Evolutionary conservation across 305 asterid species (phyloP).

Genomic region (Fraxinus floribunda): DNA sequence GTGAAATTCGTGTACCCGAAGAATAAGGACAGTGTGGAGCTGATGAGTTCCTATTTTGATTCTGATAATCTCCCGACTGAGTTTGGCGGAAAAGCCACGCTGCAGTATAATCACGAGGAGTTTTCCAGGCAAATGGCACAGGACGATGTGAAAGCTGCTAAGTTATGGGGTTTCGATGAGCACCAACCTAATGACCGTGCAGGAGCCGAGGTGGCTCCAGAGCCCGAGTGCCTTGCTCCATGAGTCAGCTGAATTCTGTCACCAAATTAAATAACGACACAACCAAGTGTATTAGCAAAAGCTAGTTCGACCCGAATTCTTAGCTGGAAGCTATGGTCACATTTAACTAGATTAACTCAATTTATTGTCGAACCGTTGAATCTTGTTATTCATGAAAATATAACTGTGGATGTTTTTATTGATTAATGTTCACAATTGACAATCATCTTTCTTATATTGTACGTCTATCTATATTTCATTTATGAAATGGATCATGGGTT

Average conservation of each 20-base stretch:
- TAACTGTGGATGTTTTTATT: not conserved
- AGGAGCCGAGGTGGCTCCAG: slow-evolving; percentile 64
- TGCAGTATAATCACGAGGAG: slow-evolving; percentile 80
- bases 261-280: not conserved
- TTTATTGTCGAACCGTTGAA: not conserved
- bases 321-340: not conserved
- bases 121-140: slow-evolving; percentile 81
- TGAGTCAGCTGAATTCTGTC: slow-evolving; percentile 31
- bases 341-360: not conserved
- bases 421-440: not conserved
- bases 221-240: slow-evolving; percentile 38
- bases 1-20: slow-evolving; percentile 91
- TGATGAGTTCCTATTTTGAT: slow-evolving; percentile 72
- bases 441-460: not conserved
- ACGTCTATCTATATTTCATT: not conserved
- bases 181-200: slow-evolving; percentile 35
- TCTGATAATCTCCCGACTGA: slow-evolving; percentile 84
- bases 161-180: slow-evolving; percentile 70
- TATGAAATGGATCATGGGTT: not conserved
- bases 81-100: slow-evolving; percentile 80
- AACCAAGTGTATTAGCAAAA: not conserved
- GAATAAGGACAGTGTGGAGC: slow-evolving; percentile 83
- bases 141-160: slow-evolving; percentile 70
- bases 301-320: not conserved
- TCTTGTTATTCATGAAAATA: not conserved